Percentiles rank a stretch among this genome's conserved stretches.
These are phyloP conservation scores for Ochetophila trinervis DNA, from an alignment of 306 rosid species.

Conservation along the genomic window DNA sequence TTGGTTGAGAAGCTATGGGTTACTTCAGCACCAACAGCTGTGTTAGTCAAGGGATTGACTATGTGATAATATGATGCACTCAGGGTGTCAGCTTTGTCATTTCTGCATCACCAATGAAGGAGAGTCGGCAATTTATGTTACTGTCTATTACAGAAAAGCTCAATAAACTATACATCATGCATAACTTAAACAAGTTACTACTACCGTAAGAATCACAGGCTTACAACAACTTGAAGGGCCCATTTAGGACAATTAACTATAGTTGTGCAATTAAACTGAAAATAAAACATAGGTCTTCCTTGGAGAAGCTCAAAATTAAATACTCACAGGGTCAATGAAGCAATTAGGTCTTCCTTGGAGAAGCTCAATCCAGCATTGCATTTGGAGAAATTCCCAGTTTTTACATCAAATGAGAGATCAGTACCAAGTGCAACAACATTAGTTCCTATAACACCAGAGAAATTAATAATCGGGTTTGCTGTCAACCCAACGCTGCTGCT, in stretches of 20 bases:
- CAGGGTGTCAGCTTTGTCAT: slow-evolving; percentile 66
- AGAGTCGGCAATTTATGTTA: not conserved
- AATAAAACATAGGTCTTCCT: not conserved
- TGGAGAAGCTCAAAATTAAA: not conserved
- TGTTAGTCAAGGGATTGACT: slow-evolving; percentile 54
- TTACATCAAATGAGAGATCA: slow-evolving; percentile 71
- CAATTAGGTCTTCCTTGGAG: slow-evolving; percentile 59
- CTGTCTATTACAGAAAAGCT: not conserved
- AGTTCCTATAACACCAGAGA: slow-evolving; percentile 76
- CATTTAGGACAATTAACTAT: not conserved
- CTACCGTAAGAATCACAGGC: too few species aligned
- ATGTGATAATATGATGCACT: slow-evolving; percentile 77
- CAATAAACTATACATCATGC: not conserved
- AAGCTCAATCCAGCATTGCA: slow-evolving; percentile 64
- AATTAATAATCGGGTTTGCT: slow-evolving; percentile 74
- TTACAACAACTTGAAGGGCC: not conserved
- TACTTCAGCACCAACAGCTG: slow-evolving; percentile 85
- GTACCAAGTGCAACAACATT: slow-evolving; percentile 62
- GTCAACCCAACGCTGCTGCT: slow-evolving; percentile 78
- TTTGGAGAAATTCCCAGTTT: slow-evolving; percentile 62
- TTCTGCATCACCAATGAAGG: slow-evolving; percentile 43
- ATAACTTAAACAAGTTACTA: not conserved
- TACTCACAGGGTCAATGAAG: slow-evolving; percentile 72
- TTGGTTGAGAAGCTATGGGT: slow-evolving; percentile 61
- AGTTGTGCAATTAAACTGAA: not conserved